Evolutionary conservation across 1,139 yeast species (phyloP), one percentile per base, ranked within the genome.

Genomic region (Yamadazyma epiphylla): DNA sequence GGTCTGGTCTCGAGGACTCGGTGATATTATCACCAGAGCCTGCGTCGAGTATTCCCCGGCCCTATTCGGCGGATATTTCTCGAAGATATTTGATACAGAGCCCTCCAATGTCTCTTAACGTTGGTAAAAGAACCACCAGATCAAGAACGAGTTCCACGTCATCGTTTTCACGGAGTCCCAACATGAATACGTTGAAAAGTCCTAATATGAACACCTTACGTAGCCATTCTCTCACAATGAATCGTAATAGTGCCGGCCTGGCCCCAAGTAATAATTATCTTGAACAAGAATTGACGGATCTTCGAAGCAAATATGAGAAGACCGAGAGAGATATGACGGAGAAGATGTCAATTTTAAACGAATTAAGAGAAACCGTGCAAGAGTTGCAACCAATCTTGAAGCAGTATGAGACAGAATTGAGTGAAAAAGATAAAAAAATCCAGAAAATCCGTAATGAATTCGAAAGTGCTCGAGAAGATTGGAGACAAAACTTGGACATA

Each of bases 401-500:
- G 29, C 71, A 68, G 24, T 68, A 68, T 35, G 78, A 75, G 41
- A 46, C 48, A 0, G 54, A 49, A 19, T 35, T 49, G 26, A 41
- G 38, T 12, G 66, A 65, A 13, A 71, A 65, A 39, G 80, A 75
- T 26, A 55, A 57, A 28, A 66, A 64, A 38, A 51, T 74, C 31
- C 41, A 46, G 11, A 67, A 61, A 35, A 33, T 44, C 36, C 65
- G 64, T 43, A 50, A 49, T n/a, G 67, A 60, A 20, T 69, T 72
- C 31, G 80, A 75, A 28, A 49, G 53, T 12, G 81, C 80, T 26
- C 55, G 81, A 24, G 72, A 70, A 32, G 82, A 78, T 42, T 63
- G 81, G 60, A 52, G 80, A 31, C 73, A 67, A 28, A 77, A 77
- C 22, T 64, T 78, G 33, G 80, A 74, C 38, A 57, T 74, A 24